Base-by-base conservation (phyloP, 2,329 filamentous ascomycete species). In the Colletotrichum siamense region DNA sequence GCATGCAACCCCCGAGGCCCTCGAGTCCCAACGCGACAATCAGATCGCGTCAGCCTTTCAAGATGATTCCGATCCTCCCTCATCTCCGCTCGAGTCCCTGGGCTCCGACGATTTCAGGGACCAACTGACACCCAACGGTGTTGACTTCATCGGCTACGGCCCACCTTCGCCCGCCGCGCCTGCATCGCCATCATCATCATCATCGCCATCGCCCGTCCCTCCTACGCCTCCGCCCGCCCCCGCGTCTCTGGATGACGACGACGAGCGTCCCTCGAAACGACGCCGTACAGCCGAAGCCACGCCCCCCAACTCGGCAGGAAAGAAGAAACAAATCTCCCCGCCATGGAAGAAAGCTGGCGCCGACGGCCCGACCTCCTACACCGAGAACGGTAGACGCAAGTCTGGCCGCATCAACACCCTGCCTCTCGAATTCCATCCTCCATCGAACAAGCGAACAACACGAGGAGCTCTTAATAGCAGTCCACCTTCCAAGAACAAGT, bases 271-370 rank as follows among this genome's bases (percentile, higher is more conserved):
- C 30, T 84, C 88, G 18, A 96, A 96, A 85, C 92, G 94, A 82
- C 92, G 92, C 77, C 92, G 92, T 82, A 88, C 91, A 34, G 87
- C 86, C 77, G 87, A 89, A 12, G 82, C 83, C 77, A 89, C 86
- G 28, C 87, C 88, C 39, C 82, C 84, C 75, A 74, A 79, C 26
- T 80, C 76, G 71, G 78, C 85, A 75, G 83, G 87, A 77, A 84
- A 88, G 77, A 81, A 84, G 81, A 88, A 93, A 86, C 86, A 88
- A 69, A 89, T 90, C 76, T 99, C 96, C 78, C 97, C 97, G 79
- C 97, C 97, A 26, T 99, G 97, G 97, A 99, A 97, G 87, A 95
- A 92, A 81, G 91, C 95, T 78, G 91, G 91, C 75, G 95, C 94
- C 55, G 95, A 98, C 32, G 97, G 97, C 0, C 97, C 97, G 26